Conservation (phyloP, 2,329 filamentous ascomycete species). For the Chalaropsis thielavioides region DNA sequence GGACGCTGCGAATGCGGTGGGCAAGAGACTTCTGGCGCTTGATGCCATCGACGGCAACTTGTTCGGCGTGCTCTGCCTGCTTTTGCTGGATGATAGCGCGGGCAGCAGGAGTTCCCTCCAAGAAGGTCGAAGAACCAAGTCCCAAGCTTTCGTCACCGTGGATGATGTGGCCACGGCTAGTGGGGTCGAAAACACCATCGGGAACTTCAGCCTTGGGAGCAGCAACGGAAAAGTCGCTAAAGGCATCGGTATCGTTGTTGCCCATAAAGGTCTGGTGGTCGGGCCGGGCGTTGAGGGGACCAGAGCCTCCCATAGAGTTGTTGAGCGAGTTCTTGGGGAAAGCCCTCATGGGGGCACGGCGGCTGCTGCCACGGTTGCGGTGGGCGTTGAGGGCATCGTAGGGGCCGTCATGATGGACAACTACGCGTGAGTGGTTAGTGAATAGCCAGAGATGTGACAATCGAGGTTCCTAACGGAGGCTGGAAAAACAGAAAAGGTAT, state of each 20-base stretch:
- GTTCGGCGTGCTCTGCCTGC: slow-evolving; percentile 53
- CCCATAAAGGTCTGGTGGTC: slow-evolving; percentile 86
- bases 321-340: slow-evolving; percentile 88
- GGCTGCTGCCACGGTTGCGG: slow-evolving; percentile 71
- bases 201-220: slow-evolving; percentile 22
- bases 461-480: too few species aligned
- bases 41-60: slow-evolving; percentile 42
- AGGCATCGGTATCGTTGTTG: slow-evolving; percentile 63
- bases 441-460: background rate
- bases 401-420: slow-evolving; percentile 94
- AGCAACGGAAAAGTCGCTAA: slow-evolving; percentile 56
- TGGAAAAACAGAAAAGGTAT: background rate
- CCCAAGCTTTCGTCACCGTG: slow-evolving; percentile 75
- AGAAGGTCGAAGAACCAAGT: slow-evolving; percentile 84
- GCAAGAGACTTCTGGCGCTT: slow-evolving; percentile 89
- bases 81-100: slow-evolving; percentile 62
- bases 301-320: slow-evolving; percentile 77
- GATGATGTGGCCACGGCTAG: slow-evolving; percentile 51
- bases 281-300: slow-evolving; percentile 65
- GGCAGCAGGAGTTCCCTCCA: slow-evolving; percentile 84
- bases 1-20: slow-evolving; percentile 77
- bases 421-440: slow-evolving; percentile 32
- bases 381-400: slow-evolving; percentile 95
- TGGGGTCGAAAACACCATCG: slow-evolving; percentile 49
- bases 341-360: slow-evolving; percentile 84